These are phyloP conservation scores for Hypoxylon rubiginosum DNA, from an alignment of 2,329 filamentous ascomycete species.

Conservation along the genomic window DNA sequence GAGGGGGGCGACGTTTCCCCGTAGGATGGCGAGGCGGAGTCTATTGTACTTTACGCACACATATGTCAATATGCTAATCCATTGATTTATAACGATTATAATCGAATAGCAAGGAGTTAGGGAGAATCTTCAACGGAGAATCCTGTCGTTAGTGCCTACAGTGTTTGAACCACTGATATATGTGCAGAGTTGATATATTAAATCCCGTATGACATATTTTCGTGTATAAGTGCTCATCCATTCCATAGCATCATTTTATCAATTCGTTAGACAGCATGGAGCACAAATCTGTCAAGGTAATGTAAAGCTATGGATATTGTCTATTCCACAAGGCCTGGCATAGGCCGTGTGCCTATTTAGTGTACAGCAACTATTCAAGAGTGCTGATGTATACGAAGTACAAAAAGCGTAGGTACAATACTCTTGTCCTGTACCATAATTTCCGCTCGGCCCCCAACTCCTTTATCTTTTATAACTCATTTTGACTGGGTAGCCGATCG, in stretches of 20 bases:
- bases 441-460: background rate
- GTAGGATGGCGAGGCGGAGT: background rate
- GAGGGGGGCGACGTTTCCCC: background rate
- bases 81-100: background rate
- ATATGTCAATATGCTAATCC: background rate
- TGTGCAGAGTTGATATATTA: background rate
- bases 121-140: background rate
- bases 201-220: background rate
- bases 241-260: no score
- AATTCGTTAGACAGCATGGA: background rate
- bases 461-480: background rate
- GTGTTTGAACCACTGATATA: background rate
- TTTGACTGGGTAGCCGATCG: background rate
- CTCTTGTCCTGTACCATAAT: background rate
- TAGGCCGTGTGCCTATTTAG: no score
- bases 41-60: background rate
- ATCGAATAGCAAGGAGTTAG: background rate
- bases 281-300: background rate
- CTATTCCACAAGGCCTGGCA: background rate
- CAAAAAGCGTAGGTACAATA: no score
- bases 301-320: background rate
- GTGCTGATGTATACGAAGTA: background rate
- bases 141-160: background rate
- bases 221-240: background rate
- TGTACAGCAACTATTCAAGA: background rate